Evolutionary conservation across 2,329 filamentous ascomycete genomes (phyloP).

Genomic region (Davidsoniella eucalypti): DNA sequence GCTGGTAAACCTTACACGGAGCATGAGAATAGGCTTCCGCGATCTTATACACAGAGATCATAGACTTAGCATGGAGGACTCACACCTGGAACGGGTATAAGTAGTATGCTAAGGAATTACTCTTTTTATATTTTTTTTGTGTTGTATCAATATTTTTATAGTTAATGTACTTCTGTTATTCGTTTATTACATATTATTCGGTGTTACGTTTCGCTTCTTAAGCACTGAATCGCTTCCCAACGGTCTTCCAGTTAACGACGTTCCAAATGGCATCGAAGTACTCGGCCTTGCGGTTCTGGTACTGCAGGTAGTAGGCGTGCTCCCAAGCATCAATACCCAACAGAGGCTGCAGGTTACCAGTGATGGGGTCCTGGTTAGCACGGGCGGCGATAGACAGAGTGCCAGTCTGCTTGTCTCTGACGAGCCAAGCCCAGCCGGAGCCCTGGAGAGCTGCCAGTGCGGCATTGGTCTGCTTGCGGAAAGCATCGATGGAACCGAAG

Average conservation of each 20-base stretch:
- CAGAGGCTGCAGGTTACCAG: conserved; percentile 66
- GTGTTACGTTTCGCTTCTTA: conserved; percentile 17
- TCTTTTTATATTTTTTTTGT: not conserved
- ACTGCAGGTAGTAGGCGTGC: conserved; percentile 91
- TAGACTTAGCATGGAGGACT: not conserved
- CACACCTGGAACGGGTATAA: not conserved
- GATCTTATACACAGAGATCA: conserved; percentile 23
- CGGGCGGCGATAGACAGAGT: conserved; percentile 50
- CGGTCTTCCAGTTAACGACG: conserved; percentile 89
- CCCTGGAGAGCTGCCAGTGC: conserved; percentile 64
- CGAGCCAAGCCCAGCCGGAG: conserved; percentile 81
- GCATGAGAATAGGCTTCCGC: conserved; percentile 44
- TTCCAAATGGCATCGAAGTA: conserved; percentile 92
- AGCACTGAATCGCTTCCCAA: conserved; percentile 55
- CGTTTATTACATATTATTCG: conserved; percentile 2
- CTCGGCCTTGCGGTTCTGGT: conserved; percentile 92
- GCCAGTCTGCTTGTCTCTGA: conserved; percentile 50
- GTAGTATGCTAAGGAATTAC: not conserved
- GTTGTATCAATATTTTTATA: not conserved
- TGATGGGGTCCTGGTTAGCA: conserved; percentile 79
- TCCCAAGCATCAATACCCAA: conserved; percentile 91
- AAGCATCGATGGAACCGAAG: conserved; percentile 49
- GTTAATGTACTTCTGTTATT: conserved; percentile 8
- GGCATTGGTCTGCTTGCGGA: conserved; percentile 50
- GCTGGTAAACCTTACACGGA: conserved; percentile 41